These are phyloP conservation scores for Diversispora epigaea DNA, from an alignment of 192 early-diverging fungal species.

Conservation along the genomic window DNA sequence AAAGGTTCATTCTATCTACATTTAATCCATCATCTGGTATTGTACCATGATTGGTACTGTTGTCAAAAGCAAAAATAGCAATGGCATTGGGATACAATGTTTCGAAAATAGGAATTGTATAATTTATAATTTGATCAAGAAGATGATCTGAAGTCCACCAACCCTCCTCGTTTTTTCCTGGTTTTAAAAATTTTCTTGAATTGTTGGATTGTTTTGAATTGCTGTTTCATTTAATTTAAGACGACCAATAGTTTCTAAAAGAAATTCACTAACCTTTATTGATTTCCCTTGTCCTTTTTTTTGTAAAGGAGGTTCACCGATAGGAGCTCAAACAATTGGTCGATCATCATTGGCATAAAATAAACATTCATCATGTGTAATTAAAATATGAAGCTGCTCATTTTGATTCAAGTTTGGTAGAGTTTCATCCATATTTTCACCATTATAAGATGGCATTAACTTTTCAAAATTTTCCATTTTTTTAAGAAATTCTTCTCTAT, in stretches of 20 bases:
- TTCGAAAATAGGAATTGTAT: slow-evolving; percentile 16
- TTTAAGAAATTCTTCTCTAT: not conserved
- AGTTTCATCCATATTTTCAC: not conserved
- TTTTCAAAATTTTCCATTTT: slow-evolving; percentile 1
- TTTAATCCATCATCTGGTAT: slow-evolving; percentile 24
- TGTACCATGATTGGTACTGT: not conserved
- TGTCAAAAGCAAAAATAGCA: no score
- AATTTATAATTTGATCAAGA: slow-evolving; percentile 6
- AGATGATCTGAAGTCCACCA: slow-evolving; percentile 23
- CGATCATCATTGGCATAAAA: slow-evolving; percentile 15
- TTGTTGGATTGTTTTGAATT: no score
- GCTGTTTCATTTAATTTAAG: no score
- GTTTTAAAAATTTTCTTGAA: not conserved
- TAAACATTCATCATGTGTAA: not conserved
- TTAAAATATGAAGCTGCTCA: no score
- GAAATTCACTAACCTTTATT: no score
- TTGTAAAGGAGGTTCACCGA: not conserved
- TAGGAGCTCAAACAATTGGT: not conserved
- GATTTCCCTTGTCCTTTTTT: not conserved
- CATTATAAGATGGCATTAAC: slow-evolving; percentile 3
- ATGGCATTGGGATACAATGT: not conserved
- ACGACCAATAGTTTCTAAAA: no score
- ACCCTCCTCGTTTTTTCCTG: slow-evolving; percentile 6
- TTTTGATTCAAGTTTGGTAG: no score
- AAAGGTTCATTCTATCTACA: slow-evolving; percentile 24